Base-by-base conservation (phyloP, 164 flowering plant species). In the Warburgia ugandensis region DNA sequence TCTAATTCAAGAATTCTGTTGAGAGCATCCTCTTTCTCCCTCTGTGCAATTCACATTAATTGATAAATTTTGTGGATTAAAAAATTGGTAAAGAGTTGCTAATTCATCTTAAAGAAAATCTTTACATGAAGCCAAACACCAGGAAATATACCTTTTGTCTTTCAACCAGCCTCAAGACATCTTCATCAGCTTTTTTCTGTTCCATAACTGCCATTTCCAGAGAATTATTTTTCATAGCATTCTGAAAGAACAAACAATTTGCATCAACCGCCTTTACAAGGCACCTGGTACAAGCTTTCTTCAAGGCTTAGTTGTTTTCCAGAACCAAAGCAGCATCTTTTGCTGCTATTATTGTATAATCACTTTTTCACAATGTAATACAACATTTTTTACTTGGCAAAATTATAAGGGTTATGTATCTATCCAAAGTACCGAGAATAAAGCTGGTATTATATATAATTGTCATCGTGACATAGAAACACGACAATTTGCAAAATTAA, bases 121-220 rank as follows among this genome's bases (percentile, higher is more conserved):
- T n/a, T 8, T 36, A 23, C 3, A 37, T 17, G 46, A 16, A 41
- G 12, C 29, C 27, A n/a, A 54, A 27, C 40, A 37, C 37, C 25
- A 48, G 25, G 23, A 11, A 54, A 19, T 36, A 50, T 2, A 87
- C 97, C 87, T 81, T 73, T 3, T 91, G 94, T 10, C 68, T 76
- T 52, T 78, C 79, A 1, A 81, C 83, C 44, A 91, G 65, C 55
- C 52, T 69, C 58, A 77, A n/a, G 44, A 87, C 43, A 22, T 68
- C 71, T 54, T 84, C 77, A 57, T 83, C 80, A 19, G 80, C 85
- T 54, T 65, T 79, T 48, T 62, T 67, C 56, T 84, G 94, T 59
- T 77, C 94, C 68, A 64, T 29, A 29, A 64, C 63, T 12, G 95
- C 97, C 62, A 40, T 63, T 48, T 78, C 41, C 37, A 68, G 62